Evolutionary conservation across 345 rosid species (phyloP), one percentile per base, ranked within the genome.

Genomic region (Hibiscus syriacus): DNA sequence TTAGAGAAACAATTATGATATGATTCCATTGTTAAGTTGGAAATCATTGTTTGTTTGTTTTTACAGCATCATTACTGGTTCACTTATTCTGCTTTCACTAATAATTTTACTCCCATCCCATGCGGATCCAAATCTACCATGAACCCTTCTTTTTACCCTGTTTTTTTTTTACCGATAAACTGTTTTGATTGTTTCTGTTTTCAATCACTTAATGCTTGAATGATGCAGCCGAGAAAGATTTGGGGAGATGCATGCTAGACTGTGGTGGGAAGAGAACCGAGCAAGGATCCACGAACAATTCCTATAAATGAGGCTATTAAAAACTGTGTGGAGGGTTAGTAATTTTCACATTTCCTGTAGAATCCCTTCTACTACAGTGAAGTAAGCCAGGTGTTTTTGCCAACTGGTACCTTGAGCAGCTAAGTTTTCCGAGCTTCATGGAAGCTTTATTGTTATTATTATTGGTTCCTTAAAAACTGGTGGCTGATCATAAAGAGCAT

Each of bases 181-280:
- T 41, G 0, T 43, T 13, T 19, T 54, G 8, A 66, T 17, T 39
- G 3, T 54, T 62, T 61, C 34, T 46, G 2, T 45, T 55, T 55
- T 34, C 55, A 17, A 38, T 65, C 55, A 49, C 43, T 29, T 48
- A 26, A 48, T 29, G n/a, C 26, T 4, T 46, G 17, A 55, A 4
- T 72, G 7, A 4, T 80, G 81, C 86, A 87, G 99, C 84, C 99
- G 99, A 67, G 97, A 94, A 72, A 87, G 70, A 83, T 94, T 94
- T 0, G 95, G 96, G 58, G 99, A 94, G 84, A 81, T 87, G 91
- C 99, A 94, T 49, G 99, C 99, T 43, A 85, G 92, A 69, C 20
- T 94, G 6, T 90, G 99, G 99, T 94, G 99, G 99, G 99, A 94
- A 80, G 96, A 94, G 80, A 94, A 94, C 73, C 81, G 97, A 49